Base-by-base conservation (phyloP, 116 monocot species). In the Iris pallida region DNA sequence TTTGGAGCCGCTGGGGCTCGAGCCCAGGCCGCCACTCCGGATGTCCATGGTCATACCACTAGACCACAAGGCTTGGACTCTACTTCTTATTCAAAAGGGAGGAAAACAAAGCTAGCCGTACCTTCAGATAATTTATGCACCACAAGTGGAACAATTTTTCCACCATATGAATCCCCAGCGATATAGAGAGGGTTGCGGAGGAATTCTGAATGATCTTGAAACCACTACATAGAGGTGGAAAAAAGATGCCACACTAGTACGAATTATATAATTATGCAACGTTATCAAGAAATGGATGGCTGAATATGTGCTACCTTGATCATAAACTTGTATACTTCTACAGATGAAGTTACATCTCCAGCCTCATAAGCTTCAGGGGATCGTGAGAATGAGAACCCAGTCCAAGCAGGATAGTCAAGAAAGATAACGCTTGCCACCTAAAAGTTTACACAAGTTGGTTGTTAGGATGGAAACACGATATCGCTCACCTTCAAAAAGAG, bases 371-470 rank as follows among this genome's bases (percentile, higher is more conserved):
- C 75, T n/a, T 68, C 9, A 10, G 52, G 59, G 40, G 30, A 43
- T 60, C 49, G 53, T 5, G 75, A 66, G 53, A 59, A 75, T 14
- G 75, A 75, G 54, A 75, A 75, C 5, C 75, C 75, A 75, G 68
- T 60, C 20, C 75, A 67, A 54, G 68, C 64, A 53, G 75, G 75
- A 52, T 60, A 67, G 59, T 75, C 75, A 17, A 75, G 51, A 54
- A 75, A 75, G 7, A 75, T 59, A 52, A 75, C 51, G 60, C 61
- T 75, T 20, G 67, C 20, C 53, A 75, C 52, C 75, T 75, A 57
- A n/a, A 42, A 63, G 17, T 14, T 42, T 51, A 63, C 41, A 43
- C 9, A 49, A 53, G 42, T 51, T 63, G 3, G 10, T 8, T 10
- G 9, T 43, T 14, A 15, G 55, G 12, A 58, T 47, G 5, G 8